Percentiles rank a stretch among this genome's conserved stretches.
These are phyloP conservation scores for Eucalyptus tenuipes DNA, from an alignment of 345 rosid species.

Conservation along the genomic window DNA sequence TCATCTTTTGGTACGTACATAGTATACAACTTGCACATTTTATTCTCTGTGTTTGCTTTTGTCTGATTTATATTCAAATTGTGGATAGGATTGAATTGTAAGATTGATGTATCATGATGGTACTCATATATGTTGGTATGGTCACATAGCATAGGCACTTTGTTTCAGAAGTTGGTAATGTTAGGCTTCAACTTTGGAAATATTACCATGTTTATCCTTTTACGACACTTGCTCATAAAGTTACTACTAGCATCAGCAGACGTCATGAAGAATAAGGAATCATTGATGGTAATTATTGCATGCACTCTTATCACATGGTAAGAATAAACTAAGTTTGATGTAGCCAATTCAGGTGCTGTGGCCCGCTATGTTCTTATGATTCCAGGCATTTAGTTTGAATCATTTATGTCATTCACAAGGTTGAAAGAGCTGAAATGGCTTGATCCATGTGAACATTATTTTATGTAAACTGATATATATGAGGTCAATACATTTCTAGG, in stretches of 20 bases:
- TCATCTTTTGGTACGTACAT: conserved; percentile 29
- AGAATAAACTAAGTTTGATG: not conserved
- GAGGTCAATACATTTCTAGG: not conserved
- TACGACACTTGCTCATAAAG: not conserved
- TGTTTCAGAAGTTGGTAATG: not conserved
- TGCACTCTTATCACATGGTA: not conserved
- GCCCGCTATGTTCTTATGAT: not conserved
- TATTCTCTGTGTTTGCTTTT: not conserved
- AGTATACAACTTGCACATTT: not conserved
- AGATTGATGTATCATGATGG: not conserved
- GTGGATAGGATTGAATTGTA: not conserved
- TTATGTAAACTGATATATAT: not conserved
- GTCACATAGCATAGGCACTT: not conserved
- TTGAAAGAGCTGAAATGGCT: not conserved
- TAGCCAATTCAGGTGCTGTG: not conserved
- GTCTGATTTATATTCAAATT: not conserved
- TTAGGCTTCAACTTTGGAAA: not conserved
- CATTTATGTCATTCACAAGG: not conserved
- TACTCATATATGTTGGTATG: not conserved
- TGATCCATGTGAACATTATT: not conserved
- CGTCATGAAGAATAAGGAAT: not conserved
- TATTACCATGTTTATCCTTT: not conserved
- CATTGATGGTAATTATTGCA: not conserved
- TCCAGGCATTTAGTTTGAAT: not conserved
- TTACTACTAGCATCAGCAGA: not conserved